Evolutionary conservation across 2,329 filamentous ascomycete genomes (phyloP).

Genomic region (Colletotrichum sojae): DNA sequence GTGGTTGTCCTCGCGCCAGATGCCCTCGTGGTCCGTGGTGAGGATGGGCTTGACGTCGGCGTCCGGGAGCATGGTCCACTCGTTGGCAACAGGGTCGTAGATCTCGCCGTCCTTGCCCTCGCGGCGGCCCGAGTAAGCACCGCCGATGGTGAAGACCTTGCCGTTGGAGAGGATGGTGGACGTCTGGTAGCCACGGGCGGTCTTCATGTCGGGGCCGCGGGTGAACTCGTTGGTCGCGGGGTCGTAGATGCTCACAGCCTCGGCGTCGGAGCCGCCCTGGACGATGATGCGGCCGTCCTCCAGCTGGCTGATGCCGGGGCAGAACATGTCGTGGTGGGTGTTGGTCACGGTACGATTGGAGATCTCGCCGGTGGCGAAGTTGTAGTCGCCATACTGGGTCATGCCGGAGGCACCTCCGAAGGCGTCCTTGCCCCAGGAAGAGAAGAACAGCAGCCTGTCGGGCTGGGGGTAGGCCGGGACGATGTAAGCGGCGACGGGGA

Average conservation of each 20-base stretch:
- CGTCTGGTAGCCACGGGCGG: constrained; percentile 67
- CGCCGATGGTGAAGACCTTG: constrained; percentile 70
- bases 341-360: constrained; percentile 52
- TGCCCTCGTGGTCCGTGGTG: constrained; percentile 64
- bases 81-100: constrained; percentile 59
- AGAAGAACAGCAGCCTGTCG: constrained; percentile 45
- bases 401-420: constrained; percentile 43
- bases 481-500: constrained; percentile 48
- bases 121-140: constrained; percentile 63
- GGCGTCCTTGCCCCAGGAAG: constrained; percentile 45
- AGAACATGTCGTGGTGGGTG: constrained; percentile 70
- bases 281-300: constrained; percentile 65
- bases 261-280: constrained; percentile 65
- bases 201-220: constrained; percentile 57
- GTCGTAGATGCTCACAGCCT: constrained; percentile 64
- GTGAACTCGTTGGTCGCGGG: constrained; percentile 55
- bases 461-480: constrained; percentile 46
- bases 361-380: constrained; percentile 46
- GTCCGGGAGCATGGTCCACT: constrained; percentile 62
- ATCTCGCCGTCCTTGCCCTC: constrained; percentile 71
- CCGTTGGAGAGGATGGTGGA: constrained; percentile 66
- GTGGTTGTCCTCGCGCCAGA: constrained; percentile 59
- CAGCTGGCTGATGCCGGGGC: constrained; percentile 67
- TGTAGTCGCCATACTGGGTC: constrained; percentile 45
- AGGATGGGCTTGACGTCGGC: constrained; percentile 63